phyloP scores from a whole-genome alignment of 768 basidiomycete genomes.

The Podaxis rugospora region DNA sequence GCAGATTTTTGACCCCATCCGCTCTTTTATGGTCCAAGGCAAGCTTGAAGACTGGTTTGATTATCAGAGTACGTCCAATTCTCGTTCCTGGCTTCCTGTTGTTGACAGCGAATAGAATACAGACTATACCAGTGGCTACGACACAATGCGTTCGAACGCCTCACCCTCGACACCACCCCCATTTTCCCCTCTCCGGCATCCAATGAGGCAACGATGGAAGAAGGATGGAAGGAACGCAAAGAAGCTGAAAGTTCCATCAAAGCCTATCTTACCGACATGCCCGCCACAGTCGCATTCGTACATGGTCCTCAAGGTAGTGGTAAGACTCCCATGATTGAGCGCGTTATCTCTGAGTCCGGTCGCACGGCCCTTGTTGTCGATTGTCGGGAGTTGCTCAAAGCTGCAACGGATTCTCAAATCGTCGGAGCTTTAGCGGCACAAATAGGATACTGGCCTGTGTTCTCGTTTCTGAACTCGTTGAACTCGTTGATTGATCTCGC shows the following conservation, averaged over 20 bases:
- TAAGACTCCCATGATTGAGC: slow-evolving; percentile 56
- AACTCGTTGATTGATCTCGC: slow-evolving; percentile 88
- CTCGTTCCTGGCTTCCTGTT: not conserved
- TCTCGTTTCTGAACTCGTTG: slow-evolving; percentile 78
- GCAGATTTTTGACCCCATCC: slow-evolving; percentile 90
- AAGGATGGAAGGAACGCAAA: slow-evolving; percentile 81
- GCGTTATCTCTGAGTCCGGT: slow-evolving; percentile 46
- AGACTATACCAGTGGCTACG: slow-evolving; percentile 74
- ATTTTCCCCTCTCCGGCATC: slow-evolving; percentile 20
- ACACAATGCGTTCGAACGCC: slow-evolving; percentile 52
- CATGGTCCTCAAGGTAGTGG: slow-evolving; percentile 86
- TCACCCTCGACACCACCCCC: slow-evolving; percentile 16
- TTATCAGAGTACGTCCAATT: slow-evolving; percentile 47
- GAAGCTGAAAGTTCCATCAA: slow-evolving; percentile 68
- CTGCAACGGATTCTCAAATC: slow-evolving; percentile 63
- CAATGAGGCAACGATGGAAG: slow-evolving; percentile 22
- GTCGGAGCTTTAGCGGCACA: slow-evolving; percentile 69
- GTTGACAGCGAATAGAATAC: slow-evolving; percentile 44
- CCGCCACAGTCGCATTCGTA: slow-evolving; percentile 71
- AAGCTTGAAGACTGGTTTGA: slow-evolving; percentile 86
- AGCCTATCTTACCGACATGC: slow-evolving; percentile 73
- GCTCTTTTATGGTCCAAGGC: slow-evolving; percentile 76
- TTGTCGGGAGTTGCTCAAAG: slow-evolving; percentile 68
- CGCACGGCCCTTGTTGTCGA: slow-evolving; percentile 77
- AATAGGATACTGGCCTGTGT: slow-evolving; percentile 87